A percentile compares a stretch with the other conserved stretches of the same genome.
Evolutionary conservation across 106 monocot genomes (phyloP).

Genomic region (Triglochin maritima): DNA sequence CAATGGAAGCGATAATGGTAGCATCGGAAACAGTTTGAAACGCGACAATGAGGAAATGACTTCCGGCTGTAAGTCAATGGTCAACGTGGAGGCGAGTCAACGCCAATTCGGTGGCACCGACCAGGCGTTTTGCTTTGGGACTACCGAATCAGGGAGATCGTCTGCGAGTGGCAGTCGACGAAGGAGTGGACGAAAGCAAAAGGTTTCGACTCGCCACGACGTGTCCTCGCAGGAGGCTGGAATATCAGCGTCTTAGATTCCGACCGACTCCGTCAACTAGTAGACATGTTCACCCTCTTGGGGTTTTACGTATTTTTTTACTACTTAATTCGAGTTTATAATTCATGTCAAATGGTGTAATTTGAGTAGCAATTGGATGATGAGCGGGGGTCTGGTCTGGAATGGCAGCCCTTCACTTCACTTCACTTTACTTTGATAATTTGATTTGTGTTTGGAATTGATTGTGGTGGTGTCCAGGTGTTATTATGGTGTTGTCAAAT

Average conservation of each 20-base stretch:
- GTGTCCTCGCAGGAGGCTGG: slow-evolving; percentile 24
- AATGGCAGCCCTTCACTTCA: too few species aligned
- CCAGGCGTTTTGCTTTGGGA: slow-evolving; percentile 43
- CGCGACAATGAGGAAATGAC: slow-evolving; percentile 22
- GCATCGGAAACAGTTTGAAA: slow-evolving; percentile 15
- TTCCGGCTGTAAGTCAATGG: slow-evolving; percentile 14
- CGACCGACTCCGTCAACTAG: neutral
- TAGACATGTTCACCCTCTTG: too few species aligned
- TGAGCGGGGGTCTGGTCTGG: too few species aligned
- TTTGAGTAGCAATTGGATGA: too few species aligned
- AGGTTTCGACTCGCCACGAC: slow-evolving; percentile 31
- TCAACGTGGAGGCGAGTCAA: neutral
- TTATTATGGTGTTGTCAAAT: too few species aligned
- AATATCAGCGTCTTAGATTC: neutral
- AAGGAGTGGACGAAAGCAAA: slow-evolving; percentile 40
- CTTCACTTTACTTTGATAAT: too few species aligned
- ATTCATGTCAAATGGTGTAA: too few species aligned
- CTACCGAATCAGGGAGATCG: slow-evolving; percentile 2
- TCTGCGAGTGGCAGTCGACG: slow-evolving; percentile 16
- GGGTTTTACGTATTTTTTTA: too few species aligned
- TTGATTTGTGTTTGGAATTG: too few species aligned
- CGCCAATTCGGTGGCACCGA: neutral
- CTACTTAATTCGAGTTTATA: too few species aligned
- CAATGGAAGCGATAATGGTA: neutral
- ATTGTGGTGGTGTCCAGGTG: too few species aligned